phyloP scores from a whole-genome alignment of 495 filamentous ascomycete species.

The Penicillium roqueforti region DNA sequence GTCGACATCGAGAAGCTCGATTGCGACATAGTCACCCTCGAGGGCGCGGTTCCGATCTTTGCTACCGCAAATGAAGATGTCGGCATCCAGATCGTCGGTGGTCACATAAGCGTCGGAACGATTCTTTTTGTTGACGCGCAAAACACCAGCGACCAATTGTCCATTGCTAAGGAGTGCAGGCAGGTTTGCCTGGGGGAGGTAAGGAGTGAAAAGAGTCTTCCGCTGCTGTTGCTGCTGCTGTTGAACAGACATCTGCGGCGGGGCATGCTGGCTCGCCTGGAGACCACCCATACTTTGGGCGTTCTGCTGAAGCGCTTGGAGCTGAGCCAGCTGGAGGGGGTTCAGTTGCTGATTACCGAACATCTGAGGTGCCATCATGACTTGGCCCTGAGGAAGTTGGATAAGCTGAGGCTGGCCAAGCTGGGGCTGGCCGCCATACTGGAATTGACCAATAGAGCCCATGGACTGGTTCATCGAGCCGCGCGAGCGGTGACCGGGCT shows the following conservation, averaged over 20 bases:
- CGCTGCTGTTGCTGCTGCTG: conserved; percentile 72
- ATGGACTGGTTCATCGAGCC: conserved; percentile 84
- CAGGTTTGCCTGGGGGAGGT: conserved; percentile 90
- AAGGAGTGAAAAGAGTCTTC: conserved; percentile 97
- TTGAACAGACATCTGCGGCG: conserved; percentile 52
- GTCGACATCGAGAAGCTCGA: conserved; percentile 95
- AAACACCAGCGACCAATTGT: conserved; percentile 91
- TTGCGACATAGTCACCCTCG: conserved; percentile 91
- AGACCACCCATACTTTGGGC: conserved; percentile 65
- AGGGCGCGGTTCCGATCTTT: conserved; percentile 96
- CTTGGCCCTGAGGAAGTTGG: conserved; percentile 76
- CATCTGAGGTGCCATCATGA: conserved; percentile 71
- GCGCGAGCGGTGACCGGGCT: conserved; percentile 85
- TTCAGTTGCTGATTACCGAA: conserved; percentile 83
- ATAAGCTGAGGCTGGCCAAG: conserved; percentile 88
- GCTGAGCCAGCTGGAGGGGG: conserved; percentile 80
- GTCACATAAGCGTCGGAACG: conserved; percentile 97
- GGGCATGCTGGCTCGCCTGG: conserved; percentile 74
- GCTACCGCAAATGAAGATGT: conserved; percentile 99
- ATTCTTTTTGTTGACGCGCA: conserved; percentile 99
- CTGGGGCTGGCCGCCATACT: conserved; percentile 85
- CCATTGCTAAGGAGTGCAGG: conserved; percentile 88
- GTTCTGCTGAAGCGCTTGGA: conserved; percentile 88
- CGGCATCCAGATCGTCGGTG: conserved; percentile 89
- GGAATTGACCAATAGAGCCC: conserved; percentile 79